phyloP scores from a whole-genome alignment of 345 rosid species.

The Aethionema arabicum region DNA sequence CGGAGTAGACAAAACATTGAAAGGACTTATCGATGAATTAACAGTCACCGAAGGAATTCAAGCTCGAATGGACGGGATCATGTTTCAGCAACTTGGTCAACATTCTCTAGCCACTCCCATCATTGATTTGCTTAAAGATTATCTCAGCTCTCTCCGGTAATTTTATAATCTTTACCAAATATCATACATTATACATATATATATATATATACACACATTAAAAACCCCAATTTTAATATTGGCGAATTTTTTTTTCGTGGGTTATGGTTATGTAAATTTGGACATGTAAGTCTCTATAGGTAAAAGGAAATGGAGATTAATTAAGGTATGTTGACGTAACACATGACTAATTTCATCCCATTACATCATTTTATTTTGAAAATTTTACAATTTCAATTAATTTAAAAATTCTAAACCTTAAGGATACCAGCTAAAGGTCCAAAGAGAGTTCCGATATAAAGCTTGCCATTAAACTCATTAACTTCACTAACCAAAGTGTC shows the following conservation, averaged over 20 bases:
- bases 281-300: too few species aligned
- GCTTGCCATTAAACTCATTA: conserved; percentile 27
- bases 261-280: too few species aligned
- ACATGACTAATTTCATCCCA: background rate
- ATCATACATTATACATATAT: background rate
- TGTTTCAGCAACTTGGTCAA: conserved; percentile 68
- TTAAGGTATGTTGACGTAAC: background rate
- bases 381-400: background rate
- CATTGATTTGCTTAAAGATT: conserved; percentile 61
- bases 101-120: conserved; percentile 54
- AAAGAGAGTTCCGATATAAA: conserved; percentile 30
- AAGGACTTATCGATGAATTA: conserved; percentile 58
- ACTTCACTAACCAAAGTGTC: conserved; percentile 37
- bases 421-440: conserved; percentile 31
- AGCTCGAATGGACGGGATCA: conserved; percentile 89
- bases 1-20: conserved; percentile 65
- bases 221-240: too few species aligned
- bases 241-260: too few species aligned
- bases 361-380: conserved; percentile 1
- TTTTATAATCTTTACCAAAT: background rate
- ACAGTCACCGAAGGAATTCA: conserved; percentile 61
- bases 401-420: conserved; percentile 11
- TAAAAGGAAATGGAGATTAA: background rate
- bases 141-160: conserved; percentile 65
- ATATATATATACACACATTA: too few species aligned